Base-by-base conservation (phyloP, 2,329 filamentous ascomycete genomes). In the Pestalotiopsis fici region DNA sequence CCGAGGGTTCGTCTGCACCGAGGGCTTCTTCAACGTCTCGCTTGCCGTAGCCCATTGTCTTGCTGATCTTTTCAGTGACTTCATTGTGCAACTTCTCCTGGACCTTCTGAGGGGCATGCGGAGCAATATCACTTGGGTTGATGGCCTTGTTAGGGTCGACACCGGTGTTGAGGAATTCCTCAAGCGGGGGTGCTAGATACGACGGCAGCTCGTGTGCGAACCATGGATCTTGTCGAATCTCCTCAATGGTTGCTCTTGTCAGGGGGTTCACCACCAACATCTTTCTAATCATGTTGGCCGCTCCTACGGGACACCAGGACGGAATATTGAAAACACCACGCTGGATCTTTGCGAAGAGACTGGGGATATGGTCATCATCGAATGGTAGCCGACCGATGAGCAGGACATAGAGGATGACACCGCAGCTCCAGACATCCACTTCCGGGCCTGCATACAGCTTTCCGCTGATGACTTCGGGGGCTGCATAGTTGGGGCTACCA, bases 351-450 rank as follows among this genome's bases (percentile, higher is more conserved):
- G 96, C 95, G 83, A 99, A 99, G 4, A 99, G 86, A 57, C 94
- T 95, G 2, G 96, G 96, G 71, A 99, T 99, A 78, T 98, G 97
- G 75, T 99, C 96, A 78, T 99, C 96, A 82, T 99, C 96, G 77
- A 99, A 99, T 9, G 96, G 96, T 57, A 99, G 85, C 70, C 93
- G 88, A 66, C 93, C 93, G 31, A 93, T 92, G 37, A 96, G 84
- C 71, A 96, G 83, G 50, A 95, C 93, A 79, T 94, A 96, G 56
- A 96, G 86, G 75, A 97, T 97, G 71, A 97, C 94, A 69, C 94
- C 94, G 77, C 95, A 92, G 80, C 95, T 98, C 96, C 96, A 99
- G 2, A 99, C 96, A 78, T 99, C 96, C 47, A 99, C 96, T 80
- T 99, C 96, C 0, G 96, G 95, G 1, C 96, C 96, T 21, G 96